A percentile compares a stretch with the other conserved stretches of the same genome.
These are phyloP conservation scores for Backusella tarrabulga DNA, from an alignment of 192 early-diverging fungal genomes.

Conservation along the genomic window DNA sequence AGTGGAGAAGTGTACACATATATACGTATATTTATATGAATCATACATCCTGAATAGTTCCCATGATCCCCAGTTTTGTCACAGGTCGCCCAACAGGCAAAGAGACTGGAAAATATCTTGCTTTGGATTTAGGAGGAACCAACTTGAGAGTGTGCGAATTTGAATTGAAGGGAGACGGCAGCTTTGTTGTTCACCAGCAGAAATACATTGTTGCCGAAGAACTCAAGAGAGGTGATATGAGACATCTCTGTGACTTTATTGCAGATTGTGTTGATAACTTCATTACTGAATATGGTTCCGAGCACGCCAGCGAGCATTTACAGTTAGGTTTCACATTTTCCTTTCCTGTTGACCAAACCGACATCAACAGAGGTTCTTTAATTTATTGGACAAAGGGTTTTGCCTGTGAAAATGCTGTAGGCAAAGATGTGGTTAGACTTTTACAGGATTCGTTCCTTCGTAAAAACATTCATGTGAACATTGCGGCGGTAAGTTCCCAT, in stretches of 20 bases:
- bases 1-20: not conserved
- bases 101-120: constrained; percentile 86
- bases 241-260: constrained; percentile 78
- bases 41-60: constrained; percentile 30
- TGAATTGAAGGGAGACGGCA: constrained; percentile 70
- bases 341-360: constrained; percentile 87
- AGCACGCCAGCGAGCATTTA: constrained; percentile 39
- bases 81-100: constrained; percentile 76
- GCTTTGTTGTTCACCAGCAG: constrained; percentile 72
- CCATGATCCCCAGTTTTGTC: constrained; percentile 92
- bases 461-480: constrained; percentile 70
- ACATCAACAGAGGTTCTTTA: constrained; percentile 66
- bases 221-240: constrained; percentile 56
- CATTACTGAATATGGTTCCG: constrained; percentile 57
- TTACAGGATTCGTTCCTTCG: constrained; percentile 79
- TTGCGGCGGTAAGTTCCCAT: constrained; percentile 36
- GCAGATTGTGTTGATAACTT: constrained; percentile 81
- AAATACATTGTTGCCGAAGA: constrained; percentile 68
- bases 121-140: constrained; percentile 93
- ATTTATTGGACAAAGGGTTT: constrained; percentile 93
- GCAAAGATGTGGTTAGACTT: constrained; percentile 72
- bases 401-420: constrained; percentile 66
- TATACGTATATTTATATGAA: not conserved
- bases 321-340: constrained; percentile 95
- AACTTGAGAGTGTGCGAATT: constrained; percentile 93